A percentile compares a stretch with the other conserved stretches of the same genome.
Evolutionary conservation across 257 asterid genomes (phyloP).

Genomic region (Misopates orontium): DNA sequence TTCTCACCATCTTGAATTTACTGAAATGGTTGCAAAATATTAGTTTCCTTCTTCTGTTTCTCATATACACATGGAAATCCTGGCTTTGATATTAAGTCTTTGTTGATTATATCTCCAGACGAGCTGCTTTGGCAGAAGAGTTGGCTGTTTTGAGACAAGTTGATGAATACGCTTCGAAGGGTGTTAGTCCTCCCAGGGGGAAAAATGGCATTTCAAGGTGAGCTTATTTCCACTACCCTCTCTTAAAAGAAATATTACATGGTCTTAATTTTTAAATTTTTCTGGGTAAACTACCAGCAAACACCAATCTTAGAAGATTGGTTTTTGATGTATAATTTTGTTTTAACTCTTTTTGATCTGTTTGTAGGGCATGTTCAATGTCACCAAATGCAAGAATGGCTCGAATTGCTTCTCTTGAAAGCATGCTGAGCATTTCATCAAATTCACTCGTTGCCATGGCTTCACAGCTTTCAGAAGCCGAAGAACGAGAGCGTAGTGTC

Average conservation of each 20-base stretch:
- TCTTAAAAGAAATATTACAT: too few species aligned
- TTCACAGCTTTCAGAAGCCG: constrained; percentile 99
- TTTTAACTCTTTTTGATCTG: constrained; percentile 10
- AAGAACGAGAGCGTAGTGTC: constrained; percentile 88
- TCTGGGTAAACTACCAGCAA: too few species aligned
- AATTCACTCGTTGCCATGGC: constrained; percentile 97
- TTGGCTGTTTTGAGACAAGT: constrained; percentile 86
- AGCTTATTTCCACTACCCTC: constrained; percentile 8
- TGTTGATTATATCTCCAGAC: constrained; percentile 51
- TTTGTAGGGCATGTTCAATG: constrained; percentile 83
- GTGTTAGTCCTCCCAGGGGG: constrained; percentile 86
- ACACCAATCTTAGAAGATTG: not conserved
- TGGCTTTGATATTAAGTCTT: constrained; percentile 12
- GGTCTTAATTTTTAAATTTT: too few species aligned
- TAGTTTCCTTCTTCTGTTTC: not conserved
- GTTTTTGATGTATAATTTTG: not conserved
- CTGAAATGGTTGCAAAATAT: not conserved
- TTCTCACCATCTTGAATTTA: not conserved
- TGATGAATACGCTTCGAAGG: constrained; percentile 83
- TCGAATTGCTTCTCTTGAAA: constrained; percentile 91
- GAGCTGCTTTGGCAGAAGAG: constrained; percentile 97
- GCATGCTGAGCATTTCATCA: constrained; percentile 90
- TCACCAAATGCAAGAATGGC: constrained; percentile 90
- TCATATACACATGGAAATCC: not conserved
- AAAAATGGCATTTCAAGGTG: constrained; percentile 87